Conservation (phyloP, 306 rosid genomes). For the Sphenostylis stenocarpa region DNA sequence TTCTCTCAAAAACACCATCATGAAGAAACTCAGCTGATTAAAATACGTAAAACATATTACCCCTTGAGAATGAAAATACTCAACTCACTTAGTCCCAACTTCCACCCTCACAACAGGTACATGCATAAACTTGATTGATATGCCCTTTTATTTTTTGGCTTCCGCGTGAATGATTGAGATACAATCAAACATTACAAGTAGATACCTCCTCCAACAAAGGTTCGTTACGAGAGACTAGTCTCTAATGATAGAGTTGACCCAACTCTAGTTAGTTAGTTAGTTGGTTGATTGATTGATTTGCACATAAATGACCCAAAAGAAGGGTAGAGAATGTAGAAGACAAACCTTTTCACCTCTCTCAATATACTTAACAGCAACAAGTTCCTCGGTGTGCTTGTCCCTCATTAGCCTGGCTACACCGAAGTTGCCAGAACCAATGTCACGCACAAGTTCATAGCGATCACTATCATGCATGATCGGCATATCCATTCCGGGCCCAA, state of each 20-base stretch:
- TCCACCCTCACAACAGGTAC: background rate
- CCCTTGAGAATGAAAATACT: background rate
- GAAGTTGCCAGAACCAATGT: conserved; percentile 92
- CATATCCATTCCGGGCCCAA: conserved; percentile 81
- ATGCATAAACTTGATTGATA: background rate
- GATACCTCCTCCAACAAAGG: no score
- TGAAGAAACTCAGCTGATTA: background rate
- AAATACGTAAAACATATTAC: background rate
- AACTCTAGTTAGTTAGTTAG: no score
- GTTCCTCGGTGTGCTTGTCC: conserved; percentile 84
- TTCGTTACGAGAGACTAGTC: background rate
- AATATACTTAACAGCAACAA: conserved; percentile 94
- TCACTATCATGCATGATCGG: conserved; percentile 96
- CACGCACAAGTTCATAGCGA: conserved; percentile 84
- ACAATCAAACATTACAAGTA: no score
- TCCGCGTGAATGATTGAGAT: no score
- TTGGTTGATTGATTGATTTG: background rate
- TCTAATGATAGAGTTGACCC: background rate
- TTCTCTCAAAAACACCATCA: background rate
- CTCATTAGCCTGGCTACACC: conserved; percentile 96
- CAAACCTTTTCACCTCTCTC: conserved; percentile 99
- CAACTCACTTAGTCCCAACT: conserved; percentile 1
- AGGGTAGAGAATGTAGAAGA: conserved; percentile 6
- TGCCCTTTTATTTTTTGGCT: background rate
- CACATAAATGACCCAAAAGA: background rate